These are phyloP conservation scores for Aspergillus nanangensis DNA, from an alignment of 495 filamentous ascomycete genomes.

Conservation along the genomic window DNA sequence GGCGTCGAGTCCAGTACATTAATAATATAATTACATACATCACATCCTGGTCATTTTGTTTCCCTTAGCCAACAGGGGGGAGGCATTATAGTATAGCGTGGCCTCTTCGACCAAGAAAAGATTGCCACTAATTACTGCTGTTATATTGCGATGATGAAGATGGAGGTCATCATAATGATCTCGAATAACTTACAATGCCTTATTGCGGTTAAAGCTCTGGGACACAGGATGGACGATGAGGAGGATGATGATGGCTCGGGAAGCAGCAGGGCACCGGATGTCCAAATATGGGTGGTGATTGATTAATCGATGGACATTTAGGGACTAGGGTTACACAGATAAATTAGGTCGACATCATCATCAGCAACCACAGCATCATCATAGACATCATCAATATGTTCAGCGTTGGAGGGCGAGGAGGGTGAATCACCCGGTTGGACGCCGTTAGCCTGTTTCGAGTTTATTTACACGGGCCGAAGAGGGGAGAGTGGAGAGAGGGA, in stretches of 20 bases:
- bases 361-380: conserved; percentile 1
- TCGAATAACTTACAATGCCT: conserved; percentile 6
- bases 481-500: conserved; percentile 9
- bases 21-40: too few relatives aligned
- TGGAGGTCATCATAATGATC: too few relatives aligned
- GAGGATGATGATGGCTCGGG: conserved; percentile 11
- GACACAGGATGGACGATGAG: conserved; percentile 6
- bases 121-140: too few relatives aligned
- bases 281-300: conserved; percentile 11
- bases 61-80: too few relatives aligned
- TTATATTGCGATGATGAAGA: too few relatives aligned
- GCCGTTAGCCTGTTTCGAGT: conserved; percentile 47
- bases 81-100: too few relatives aligned
- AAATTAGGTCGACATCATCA: neutral
- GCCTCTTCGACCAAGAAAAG: too few relatives aligned
- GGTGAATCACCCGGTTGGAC: conserved; percentile 17
- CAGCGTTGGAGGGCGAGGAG: neutral
- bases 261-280: conserved; percentile 15
- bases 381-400: too few relatives aligned
- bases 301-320: conserved; percentile 10
- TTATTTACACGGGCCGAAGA: conserved; percentile 32
- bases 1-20: too few relatives aligned
- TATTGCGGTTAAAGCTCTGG: neutral
- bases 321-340: conserved; percentile 14
- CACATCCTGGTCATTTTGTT: too few relatives aligned